A percentile compares a stretch with the other conserved stretches of the same genome.
Conservation (phyloP, 2,329 filamentous ascomycete species). For the Hymenoscyphus repandus region DNA sequence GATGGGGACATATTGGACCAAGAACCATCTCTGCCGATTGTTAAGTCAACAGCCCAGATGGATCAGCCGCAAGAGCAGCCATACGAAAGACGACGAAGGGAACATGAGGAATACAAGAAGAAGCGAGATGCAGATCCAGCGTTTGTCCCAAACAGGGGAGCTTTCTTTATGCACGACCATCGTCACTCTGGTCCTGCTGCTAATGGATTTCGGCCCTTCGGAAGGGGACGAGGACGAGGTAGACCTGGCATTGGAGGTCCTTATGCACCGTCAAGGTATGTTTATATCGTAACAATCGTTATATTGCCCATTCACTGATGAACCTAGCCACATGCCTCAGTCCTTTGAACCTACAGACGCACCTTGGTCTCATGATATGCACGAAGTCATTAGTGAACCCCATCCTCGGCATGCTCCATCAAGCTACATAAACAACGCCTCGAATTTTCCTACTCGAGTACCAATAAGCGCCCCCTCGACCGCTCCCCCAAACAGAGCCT, state of each 20-base stretch:
- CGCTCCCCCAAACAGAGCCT: slow-evolving; percentile 64
- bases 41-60: slow-evolving; percentile 35
- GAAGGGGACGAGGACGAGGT: slow-evolving; percentile 59
- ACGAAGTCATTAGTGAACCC: slow-evolving; percentile 60
- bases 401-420: slow-evolving; percentile 20
- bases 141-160: slow-evolving; percentile 88
- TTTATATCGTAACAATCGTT: slow-evolving; percentile 17
- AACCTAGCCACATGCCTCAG: slow-evolving; percentile 39
- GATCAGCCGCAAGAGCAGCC: slow-evolving; percentile 49
- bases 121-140: slow-evolving; percentile 84
- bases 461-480: slow-evolving; percentile 44
- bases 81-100: slow-evolving; percentile 68
- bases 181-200: slow-evolving; percentile 70
- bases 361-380: slow-evolving; percentile 92
- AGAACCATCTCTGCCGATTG: slow-evolving; percentile 26
- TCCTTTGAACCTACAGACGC: slow-evolving; percentile 59
- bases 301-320: neutral
- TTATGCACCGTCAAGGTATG: slow-evolving; percentile 61
- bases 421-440: slow-evolving; percentile 36
- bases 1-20: slow-evolving; percentile 22
- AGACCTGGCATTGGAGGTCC: slow-evolving; percentile 49
- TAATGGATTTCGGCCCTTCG: slow-evolving; percentile 72
- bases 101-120: slow-evolving; percentile 87
- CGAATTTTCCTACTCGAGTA: slow-evolving; percentile 22
- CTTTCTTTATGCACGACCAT: slow-evolving; percentile 97